phyloP scores from a whole-genome alignment of 805 yeast species.

The Saccharomyces paradoxus region DNA sequence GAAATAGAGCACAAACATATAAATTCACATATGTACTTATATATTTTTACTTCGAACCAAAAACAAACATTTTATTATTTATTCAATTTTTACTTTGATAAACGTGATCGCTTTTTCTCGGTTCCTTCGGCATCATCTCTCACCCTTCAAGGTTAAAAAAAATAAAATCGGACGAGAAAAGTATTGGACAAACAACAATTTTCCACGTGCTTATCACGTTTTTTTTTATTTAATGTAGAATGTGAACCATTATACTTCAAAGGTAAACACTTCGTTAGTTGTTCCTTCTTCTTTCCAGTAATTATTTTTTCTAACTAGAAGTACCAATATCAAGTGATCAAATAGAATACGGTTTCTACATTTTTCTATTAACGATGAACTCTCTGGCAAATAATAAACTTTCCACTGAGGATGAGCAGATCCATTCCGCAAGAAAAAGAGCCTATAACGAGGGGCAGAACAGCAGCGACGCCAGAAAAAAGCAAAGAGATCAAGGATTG shows the following conservation, averaged over 20 bases:
- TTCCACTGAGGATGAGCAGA: not conserved
- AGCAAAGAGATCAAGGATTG: constrained; percentile 1
- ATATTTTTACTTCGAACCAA: not conserved
- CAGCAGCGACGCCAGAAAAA: constrained; percentile 2
- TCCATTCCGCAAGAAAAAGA: constrained; percentile 1
- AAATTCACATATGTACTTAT: not conserved
- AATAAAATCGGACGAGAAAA: not conserved
- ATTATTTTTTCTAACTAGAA: not conserved
- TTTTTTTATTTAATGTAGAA: constrained; percentile 3
- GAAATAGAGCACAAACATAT: not conserved
- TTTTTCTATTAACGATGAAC: not conserved
- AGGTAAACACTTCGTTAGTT: not conserved
- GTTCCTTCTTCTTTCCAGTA: not conserved
- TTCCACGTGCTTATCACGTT: constrained; percentile 31
- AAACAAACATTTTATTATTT: not conserved
- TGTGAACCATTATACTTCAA: not conserved
- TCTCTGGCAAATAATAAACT: not conserved
- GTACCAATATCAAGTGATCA: not conserved
- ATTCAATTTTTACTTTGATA: not conserved
- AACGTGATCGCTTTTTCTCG: not conserved
- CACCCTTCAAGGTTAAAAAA: not conserved
- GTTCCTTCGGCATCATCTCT: not conserved
- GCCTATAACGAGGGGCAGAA: not conserved
- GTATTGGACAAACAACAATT: constrained; percentile 1
- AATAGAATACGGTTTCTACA: not conserved